phyloP scores from a whole-genome alignment of 495 filamentous ascomycete species.

The Astrocystis sublimbata region DNA sequence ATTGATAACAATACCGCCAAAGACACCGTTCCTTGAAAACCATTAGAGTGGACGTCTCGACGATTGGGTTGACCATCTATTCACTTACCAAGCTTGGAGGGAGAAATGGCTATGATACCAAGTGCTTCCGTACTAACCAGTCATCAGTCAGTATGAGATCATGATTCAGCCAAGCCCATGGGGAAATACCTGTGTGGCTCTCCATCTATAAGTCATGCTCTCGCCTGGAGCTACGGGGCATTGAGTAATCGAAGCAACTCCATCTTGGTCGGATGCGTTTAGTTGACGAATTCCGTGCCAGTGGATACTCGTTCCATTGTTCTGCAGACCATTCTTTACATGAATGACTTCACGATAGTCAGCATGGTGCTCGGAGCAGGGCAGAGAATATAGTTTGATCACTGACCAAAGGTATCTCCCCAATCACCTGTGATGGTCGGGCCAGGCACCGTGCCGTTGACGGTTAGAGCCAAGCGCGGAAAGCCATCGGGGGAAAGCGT shows the following conservation, averaged over 20 bases:
- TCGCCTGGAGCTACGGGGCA: conserved; percentile 52
- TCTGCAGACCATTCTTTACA: conserved; percentile 32
- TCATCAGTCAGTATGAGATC: background rate
- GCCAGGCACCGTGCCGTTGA: conserved; percentile 50
- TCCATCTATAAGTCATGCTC: conserved; percentile 52
- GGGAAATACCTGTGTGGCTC: conserved; percentile 39
- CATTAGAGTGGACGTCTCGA: background rate
- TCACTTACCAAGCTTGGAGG: conserved; percentile 49
- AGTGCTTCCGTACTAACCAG: conserved; percentile 53
- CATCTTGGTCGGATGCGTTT: conserved; percentile 40
- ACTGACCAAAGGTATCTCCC: conserved; percentile 47
- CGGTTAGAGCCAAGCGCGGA: conserved; percentile 37
- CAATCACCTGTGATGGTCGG: conserved; percentile 45
- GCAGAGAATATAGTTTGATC: background rate
- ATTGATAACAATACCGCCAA: conserved; percentile 51
- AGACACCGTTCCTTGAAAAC: conserved; percentile 40
- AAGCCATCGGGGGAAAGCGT: conserved; percentile 54
- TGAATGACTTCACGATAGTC: conserved; percentile 23
- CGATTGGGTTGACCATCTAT: background rate
- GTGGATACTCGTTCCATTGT: conserved; percentile 54
- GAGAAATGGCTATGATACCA: conserved; percentile 67
- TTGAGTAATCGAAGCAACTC: conserved; percentile 49
- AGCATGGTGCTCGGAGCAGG: conserved; percentile 1
- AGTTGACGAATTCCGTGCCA: conserved; percentile 53
- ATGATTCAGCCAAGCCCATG: background rate